Evolutionary conservation across 2,329 filamentous ascomycete genomes (phyloP), one percentile per base, ranked within the genome.

Genomic region (Xylaria arbuscula): DNA sequence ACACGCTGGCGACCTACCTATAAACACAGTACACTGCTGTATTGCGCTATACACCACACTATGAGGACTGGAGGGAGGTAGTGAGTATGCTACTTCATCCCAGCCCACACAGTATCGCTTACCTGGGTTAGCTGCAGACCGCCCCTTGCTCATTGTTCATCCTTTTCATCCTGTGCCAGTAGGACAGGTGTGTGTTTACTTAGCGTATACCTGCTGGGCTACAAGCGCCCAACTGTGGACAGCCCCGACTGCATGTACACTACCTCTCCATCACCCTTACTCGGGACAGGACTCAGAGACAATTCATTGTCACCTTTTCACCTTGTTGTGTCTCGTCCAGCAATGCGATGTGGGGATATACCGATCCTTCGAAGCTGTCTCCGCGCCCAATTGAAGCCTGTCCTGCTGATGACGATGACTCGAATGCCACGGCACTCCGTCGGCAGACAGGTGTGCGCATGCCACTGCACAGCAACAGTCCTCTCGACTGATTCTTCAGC

Each of bases 71-170:
- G n/a, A 17, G 10, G n/a, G 7, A 55, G 17, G n/a, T 55, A 40
- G 53, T 24, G 36, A 17, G 19, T 13, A 15, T 54, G 17, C 55
- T 45, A 57, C 55, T 17, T 57, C 38, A 45, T 57, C 24, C 55
- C 22, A 50, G 17, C 32, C 69, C 69, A 56, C 62, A 71, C 69
- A 69, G 69, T 69, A 56, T 47, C 17, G 2, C 24, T 28, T 15
- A 28, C 11, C 19, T 42, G 34, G 62, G 57, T 58, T 54, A 48
- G 63, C 48, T 38, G 60, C 69, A 69, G 69, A 67, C 69, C 68
- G 65, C 66, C 59, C 68, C 68, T 53, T 67, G 67, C 40, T 40
- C 55, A 51, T 59, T 59, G 58, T 57, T 56, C 48, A 34, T 47
- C 57, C 51, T n/a, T 13, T 42, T 42, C 40, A 42, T 28, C 28